Evolutionary conservation across 345 rosid species (phyloP), one percentile per base, ranked within the genome.

Genomic region (Diplotaxis tenuifolia): DNA sequence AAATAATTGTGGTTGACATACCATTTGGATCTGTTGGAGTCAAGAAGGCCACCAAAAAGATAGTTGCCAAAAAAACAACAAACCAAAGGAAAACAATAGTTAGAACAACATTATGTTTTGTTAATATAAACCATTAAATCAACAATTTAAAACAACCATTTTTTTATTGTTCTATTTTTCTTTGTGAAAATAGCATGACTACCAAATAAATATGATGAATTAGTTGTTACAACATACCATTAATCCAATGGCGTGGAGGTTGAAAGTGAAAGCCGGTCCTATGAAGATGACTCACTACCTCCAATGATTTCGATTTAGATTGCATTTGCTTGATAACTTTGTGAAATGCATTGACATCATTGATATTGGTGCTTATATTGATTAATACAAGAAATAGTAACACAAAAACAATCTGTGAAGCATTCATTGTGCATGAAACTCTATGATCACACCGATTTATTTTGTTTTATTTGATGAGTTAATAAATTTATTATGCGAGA

Each of bases 211-310:
- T n/a, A 58, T 42, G 50, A 58, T 52, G 62, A 38, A 19, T 4
- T 18, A 60, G 25, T 9, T 32, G n/a, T 18, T 15, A 60, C 9
- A 60, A 10, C 23, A 27, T 84, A 93, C 98, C 98, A 62, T 90
- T 93, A 71, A 88, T 87, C 98, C 96, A 93, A 74, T 90, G 77
- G 68, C 65, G 80, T 0, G 87, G 89, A 69, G 98, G 98, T 66
- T 93, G 98, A 76, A 93, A 93, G 65, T 93, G 96, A 65, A 70
- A 93, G 1, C 65, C 90, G 1, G 98, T 87, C 72, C 93, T 71
- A 27, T 88, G 90, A 49, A 71, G 57, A 55, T 74, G 65, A 50
- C 67, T 65, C 15, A 5, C 45, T 15, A 0, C 2, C 42, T n/a
- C 79, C 83, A 20, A 49, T 6, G 73, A 59, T 3, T 54, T 67